These are phyloP conservation scores for Chrysosporium queenslandicum DNA, from an alignment of 2,329 filamentous ascomycete genomes.

Conservation along the genomic window DNA sequence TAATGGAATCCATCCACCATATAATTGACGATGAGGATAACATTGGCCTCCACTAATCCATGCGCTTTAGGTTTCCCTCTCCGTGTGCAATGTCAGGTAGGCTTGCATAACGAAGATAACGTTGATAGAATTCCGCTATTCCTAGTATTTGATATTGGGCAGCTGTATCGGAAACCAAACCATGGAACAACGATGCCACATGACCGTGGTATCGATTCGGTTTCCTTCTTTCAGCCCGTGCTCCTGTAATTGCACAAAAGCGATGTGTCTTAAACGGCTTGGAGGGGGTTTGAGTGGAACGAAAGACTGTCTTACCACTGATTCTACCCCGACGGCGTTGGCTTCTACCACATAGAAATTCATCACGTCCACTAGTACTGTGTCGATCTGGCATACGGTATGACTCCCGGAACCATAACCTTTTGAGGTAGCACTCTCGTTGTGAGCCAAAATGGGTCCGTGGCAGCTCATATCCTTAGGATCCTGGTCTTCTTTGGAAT, in stretches of 20 bases:
- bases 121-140: not conserved
- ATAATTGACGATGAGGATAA: slow-evolving; percentile 8
- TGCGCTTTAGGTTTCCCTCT: no score
- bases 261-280: not conserved
- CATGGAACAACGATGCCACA: slow-evolving; percentile 27
- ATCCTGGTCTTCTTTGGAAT: slow-evolving; percentile 38
- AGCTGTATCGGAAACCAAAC: slow-evolving; percentile 50
- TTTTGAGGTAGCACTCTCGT: slow-evolving; percentile 47
- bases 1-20: slow-evolving; percentile 4
- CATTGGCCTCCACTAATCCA: not conserved
- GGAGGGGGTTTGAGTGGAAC: slow-evolving; percentile 3
- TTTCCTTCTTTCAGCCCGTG: slow-evolving; percentile 48
- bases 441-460: slow-evolving; percentile 12
- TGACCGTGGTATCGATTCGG: slow-evolving; percentile 27
- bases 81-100: not conserved
- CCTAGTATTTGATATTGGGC: slow-evolving; percentile 40
- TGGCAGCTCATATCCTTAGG: slow-evolving; percentile 8
- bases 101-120: not conserved
- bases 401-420: slow-evolving; percentile 76
- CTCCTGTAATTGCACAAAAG: not conserved
- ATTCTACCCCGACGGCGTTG: slow-evolving; percentile 49
- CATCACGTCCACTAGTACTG: slow-evolving; percentile 71
- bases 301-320: slow-evolving; percentile 27
- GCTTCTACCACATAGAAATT: slow-evolving; percentile 60
- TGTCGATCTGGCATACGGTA: slow-evolving; percentile 54